Evolutionary conservation across 495 filamentous ascomycete genomes (phyloP).

Genomic region (Collariella sp.): DNA sequence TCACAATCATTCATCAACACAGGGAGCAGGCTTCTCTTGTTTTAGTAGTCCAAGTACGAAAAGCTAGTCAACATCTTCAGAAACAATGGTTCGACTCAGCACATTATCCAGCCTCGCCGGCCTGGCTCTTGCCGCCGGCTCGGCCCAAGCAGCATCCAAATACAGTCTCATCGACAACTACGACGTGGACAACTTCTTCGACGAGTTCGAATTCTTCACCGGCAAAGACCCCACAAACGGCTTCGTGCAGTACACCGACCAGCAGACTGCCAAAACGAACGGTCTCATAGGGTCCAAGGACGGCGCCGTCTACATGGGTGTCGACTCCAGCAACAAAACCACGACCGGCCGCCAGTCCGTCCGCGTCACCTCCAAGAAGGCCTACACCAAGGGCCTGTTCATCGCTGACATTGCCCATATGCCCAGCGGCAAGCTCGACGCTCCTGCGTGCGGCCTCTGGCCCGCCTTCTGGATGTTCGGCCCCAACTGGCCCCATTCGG

Average conservation of each 20-base stretch:
- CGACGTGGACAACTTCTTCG: constrained; percentile 48
- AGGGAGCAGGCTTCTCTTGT: not conserved
- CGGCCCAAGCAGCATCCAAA: constrained; percentile 22
- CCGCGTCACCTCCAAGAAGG: constrained; percentile 58
- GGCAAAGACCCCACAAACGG: constrained; percentile 58
- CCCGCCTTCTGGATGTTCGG: constrained; percentile 63
- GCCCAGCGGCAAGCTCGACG: constrained; percentile 45
- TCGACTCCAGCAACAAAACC: constrained; percentile 41
- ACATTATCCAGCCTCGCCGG: not conserved
- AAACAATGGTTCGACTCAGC: constrained; percentile 1
- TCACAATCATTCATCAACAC: not conserved
- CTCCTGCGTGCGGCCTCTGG: constrained; percentile 50
- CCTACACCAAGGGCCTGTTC: constrained; percentile 61
- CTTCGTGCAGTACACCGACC: constrained; percentile 58
- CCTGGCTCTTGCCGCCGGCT: constrained; percentile 3
- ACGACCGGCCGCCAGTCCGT: constrained; percentile 56
- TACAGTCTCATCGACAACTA: constrained; percentile 41
- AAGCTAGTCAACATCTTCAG: not conserved
- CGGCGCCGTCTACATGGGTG: constrained; percentile 45
- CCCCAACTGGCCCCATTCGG: constrained; percentile 64
- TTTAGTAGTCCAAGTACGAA: not conserved
- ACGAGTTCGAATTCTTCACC: constrained; percentile 46
- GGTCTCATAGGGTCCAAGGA: constrained; percentile 50
- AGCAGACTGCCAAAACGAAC: constrained; percentile 43
- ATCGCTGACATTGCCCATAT: constrained; percentile 70